phyloP scores from a whole-genome alignment of 805 yeast species.

The Starmerella bacillaris region DNA sequence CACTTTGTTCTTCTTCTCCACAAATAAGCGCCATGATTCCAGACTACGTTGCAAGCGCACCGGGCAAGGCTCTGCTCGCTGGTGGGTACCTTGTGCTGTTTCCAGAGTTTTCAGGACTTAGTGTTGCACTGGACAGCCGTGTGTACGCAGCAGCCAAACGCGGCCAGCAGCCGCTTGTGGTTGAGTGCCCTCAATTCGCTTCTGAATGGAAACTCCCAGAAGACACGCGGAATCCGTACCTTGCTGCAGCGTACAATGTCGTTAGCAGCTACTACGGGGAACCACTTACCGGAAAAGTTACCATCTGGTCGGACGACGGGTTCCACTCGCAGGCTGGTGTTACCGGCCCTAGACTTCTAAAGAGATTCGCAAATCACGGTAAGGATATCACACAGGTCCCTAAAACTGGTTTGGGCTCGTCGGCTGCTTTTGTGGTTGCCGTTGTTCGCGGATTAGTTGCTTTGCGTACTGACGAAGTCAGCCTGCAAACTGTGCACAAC shows the following conservation, averaged over 20 bases:
- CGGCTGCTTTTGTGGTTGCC: conserved; percentile 81
- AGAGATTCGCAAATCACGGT: conserved; percentile 41
- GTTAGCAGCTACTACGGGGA: conserved; percentile 37
- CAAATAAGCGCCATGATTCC: too few species aligned
- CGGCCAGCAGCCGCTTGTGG: conserved; percentile 4
- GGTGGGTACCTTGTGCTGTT: conserved; percentile 90
- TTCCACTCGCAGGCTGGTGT: conserved; percentile 57
- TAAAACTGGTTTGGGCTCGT: conserved; percentile 90
- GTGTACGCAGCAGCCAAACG: conserved; percentile 53
- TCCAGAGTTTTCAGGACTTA: conserved; percentile 55
- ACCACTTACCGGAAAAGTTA: conserved; percentile 26
- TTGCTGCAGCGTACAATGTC: conserved; percentile 41
- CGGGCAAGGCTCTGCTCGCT: conserved; percentile 85
- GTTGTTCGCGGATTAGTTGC: conserved; percentile 52
- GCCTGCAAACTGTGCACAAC: conserved; percentile 43
- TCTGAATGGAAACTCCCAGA: conserved; percentile 15
- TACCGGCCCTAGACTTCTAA: conserved; percentile 3
- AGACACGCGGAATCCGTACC: conserved; percentile 44
- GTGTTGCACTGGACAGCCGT: conserved; percentile 72
- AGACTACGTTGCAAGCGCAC: conserved; percentile 55
- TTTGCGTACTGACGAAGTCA: conserved; percentile 11
- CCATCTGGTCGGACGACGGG: conserved; percentile 68
- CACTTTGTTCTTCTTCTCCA: too few species aligned
- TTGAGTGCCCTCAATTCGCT: conserved; percentile 17
- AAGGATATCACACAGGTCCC: conserved; percentile 51